phyloP scores from a whole-genome alignment of 352 stramenopile species.

The Thraustotheca clavata region DNA sequence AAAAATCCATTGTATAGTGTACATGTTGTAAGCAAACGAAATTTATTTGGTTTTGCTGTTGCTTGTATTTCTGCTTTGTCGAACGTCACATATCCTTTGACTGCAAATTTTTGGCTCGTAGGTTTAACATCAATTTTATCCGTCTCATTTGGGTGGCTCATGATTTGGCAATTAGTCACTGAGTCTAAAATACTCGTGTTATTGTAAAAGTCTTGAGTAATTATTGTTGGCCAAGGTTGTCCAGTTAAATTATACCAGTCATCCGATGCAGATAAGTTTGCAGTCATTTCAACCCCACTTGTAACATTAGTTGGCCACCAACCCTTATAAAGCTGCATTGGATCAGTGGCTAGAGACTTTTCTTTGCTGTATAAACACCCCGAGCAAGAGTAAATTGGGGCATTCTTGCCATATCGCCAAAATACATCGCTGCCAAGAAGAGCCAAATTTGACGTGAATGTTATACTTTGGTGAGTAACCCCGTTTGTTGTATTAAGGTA shows the following conservation, averaged over 20 bases:
- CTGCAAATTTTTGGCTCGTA: conserved; percentile 22
- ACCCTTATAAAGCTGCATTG: conserved; percentile 30
- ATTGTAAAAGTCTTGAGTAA: conserved; percentile 52
- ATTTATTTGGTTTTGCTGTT: conserved; percentile 27
- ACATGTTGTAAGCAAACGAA: conserved; percentile 38
- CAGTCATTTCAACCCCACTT: conserved; percentile 44
- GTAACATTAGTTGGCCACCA: conserved; percentile 57
- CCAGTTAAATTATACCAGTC: neutral
- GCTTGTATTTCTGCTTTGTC: conserved; percentile 32
- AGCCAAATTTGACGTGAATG: conserved; percentile 35
- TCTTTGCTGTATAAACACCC: conserved; percentile 24
- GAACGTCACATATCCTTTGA: conserved; percentile 45
- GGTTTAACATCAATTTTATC: conserved; percentile 43
- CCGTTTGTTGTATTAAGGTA: conserved; percentile 3
- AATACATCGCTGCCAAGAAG: conserved; percentile 40
- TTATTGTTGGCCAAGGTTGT: conserved; percentile 47
- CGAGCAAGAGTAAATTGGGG: conserved; percentile 32
- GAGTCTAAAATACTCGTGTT: conserved; percentile 44
- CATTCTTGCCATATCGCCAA: conserved; percentile 40
- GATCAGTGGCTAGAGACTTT: conserved; percentile 29
- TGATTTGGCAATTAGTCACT: conserved; percentile 27
- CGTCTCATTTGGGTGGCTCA: conserved; percentile 22
- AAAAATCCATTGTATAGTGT: conserved; percentile 22
- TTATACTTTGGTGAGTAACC: neutral
- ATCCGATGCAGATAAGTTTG: conserved; percentile 16